Evolutionary conservation across 352 stramenopile species (phyloP).

Genomic region (Thraustochytrium sp.): DNA sequence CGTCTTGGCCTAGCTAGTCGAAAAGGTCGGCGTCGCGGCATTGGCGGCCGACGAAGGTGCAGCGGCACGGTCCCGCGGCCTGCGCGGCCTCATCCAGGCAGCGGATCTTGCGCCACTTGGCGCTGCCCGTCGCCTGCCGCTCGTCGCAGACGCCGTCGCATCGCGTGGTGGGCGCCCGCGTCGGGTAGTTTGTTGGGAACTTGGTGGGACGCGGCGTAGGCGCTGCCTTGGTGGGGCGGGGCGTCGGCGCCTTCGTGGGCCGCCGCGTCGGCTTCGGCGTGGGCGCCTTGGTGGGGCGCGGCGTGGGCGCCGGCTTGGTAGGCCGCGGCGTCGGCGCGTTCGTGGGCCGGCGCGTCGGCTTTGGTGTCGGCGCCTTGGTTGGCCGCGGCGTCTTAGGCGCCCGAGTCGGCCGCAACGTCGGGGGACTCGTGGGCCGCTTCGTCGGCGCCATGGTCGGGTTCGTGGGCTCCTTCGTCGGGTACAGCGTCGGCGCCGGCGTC

Average conservation of each 20-base stretch:
- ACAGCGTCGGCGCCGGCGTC: not conserved
- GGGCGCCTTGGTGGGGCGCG: not conserved
- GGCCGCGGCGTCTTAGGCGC: not conserved
- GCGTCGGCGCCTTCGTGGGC: no score
- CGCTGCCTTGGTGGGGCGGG: no score
- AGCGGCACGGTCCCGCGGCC: not conserved
- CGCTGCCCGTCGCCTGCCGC: not conserved
- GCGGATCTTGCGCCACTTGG: not conserved
- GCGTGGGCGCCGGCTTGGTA: not conserved
- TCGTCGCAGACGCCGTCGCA: not conserved
- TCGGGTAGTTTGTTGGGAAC: not conserved
- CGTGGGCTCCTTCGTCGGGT: not conserved
- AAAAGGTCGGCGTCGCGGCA: not conserved
- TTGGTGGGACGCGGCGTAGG: no score
- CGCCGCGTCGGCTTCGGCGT: no score
- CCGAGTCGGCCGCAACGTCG: not conserved
- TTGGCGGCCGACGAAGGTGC: not conserved
- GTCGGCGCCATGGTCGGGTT: no score
- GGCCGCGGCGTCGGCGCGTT: not conserved
- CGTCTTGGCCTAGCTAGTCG: no score
- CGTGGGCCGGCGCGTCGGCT: not conserved
- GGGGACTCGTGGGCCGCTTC: not conserved
- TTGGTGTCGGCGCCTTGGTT: not conserved
- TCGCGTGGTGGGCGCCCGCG: not conserved
- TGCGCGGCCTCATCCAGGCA: not conserved